phyloP scores from a whole-genome alignment of 768 basidiomycete genomes.

The Termitomyces sp. region DNA sequence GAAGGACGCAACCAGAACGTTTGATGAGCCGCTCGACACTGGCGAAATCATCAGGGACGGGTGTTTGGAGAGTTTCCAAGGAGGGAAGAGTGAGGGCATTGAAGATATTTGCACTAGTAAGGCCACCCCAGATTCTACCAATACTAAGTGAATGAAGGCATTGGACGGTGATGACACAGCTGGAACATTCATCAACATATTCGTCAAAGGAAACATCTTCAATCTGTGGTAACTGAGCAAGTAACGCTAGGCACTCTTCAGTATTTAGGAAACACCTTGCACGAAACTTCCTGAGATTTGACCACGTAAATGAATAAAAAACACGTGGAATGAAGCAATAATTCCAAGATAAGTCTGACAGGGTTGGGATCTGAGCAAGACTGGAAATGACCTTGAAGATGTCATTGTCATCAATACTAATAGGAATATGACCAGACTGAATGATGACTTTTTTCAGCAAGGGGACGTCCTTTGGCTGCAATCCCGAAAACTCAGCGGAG shows the following conservation, averaged over 20 bases:
- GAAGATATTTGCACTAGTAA: no score
- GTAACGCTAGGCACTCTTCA: not conserved
- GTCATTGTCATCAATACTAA: no score
- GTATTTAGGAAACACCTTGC: no score
- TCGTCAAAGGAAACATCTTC: not conserved
- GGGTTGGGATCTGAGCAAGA: not conserved
- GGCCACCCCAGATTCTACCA: no score
- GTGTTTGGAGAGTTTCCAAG: not conserved
- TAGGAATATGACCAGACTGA: no score
- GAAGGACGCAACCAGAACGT: not conserved
- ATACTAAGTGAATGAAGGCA: not conserved
- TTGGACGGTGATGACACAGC: not conserved
- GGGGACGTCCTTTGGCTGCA: not conserved
- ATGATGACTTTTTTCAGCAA: not conserved
- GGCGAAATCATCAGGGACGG: no score
- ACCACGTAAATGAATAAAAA: not conserved
- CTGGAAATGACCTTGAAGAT: no score
- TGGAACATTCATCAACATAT: no score
- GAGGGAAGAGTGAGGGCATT: not conserved
- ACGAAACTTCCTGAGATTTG: not conserved
- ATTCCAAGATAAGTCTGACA: not conserved
- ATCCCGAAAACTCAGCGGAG: not conserved
- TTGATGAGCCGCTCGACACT: not conserved
- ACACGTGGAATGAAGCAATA: not conserved
- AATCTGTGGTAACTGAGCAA: not conserved